These are phyloP conservation scores for Botrytis aclada DNA, from an alignment of 2,329 filamentous ascomycete species.

Conservation along the genomic window DNA sequence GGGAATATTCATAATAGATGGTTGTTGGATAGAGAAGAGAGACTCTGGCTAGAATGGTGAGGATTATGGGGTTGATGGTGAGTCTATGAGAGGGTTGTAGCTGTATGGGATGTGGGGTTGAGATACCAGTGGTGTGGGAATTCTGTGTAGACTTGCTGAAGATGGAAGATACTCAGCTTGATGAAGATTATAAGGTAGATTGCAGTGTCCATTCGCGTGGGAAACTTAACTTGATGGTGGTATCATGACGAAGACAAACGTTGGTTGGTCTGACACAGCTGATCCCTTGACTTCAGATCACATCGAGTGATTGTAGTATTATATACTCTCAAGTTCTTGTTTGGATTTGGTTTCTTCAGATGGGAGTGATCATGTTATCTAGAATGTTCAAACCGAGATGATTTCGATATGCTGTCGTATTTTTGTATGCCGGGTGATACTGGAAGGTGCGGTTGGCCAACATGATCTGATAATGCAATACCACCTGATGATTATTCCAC, in stretches of 20 bases:
- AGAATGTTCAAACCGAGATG: neutral
- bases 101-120: neutral
- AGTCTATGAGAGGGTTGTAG: too few relatives aligned
- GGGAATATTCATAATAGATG: too few relatives aligned
- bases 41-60: too few relatives aligned
- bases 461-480: neutral
- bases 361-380: neutral
- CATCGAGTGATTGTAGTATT: too few relatives aligned
- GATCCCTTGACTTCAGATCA: neutral
- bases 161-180: neutral
- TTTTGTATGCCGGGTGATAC: fast-evolving
- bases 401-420: neutral
- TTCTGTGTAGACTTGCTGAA: too few relatives aligned
- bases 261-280: neutral
- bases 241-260: neutral
- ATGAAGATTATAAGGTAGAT: neutral
- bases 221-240: neutral
- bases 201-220: neutral
- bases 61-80: too few relatives aligned
- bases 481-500: too few relatives aligned
- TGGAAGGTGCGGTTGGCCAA: fast-evolving
- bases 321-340: neutral
- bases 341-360: neutral
- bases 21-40: too few relatives aligned
- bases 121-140: fast-evolving